Evolutionary conservation across 1,284 basidiomycete genomes (phyloP), one percentile per base, ranked within the genome.

Genomic region (Puccinia coronata): DNA sequence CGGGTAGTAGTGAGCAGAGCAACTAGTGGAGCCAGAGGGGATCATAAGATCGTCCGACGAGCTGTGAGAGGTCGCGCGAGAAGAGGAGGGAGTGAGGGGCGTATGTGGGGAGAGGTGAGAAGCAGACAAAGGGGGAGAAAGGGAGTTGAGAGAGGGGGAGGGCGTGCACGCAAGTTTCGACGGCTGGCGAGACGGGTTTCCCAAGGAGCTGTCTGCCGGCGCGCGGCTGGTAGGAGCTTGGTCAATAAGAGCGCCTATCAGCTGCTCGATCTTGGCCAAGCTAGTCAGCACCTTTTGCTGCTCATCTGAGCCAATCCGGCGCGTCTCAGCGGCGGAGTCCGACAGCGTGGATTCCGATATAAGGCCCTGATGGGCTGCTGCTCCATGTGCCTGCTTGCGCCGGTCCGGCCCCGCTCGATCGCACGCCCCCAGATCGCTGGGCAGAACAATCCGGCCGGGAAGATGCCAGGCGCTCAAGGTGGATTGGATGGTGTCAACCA

Each of bases 211-310:
- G 23, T 67, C n/a, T 18, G 39, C 23, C 9, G 39, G 12, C 39
- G n/a, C 6, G 4, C 36, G 39, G 41, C 23, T n/a, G n/a, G n/a
- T n/a, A 4, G 41, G 41, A 14, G 39, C 39, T 43, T 67, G 63
- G 8, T 67, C 39, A 28, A 41, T 43, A 25, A 67, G 63, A 67
- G 11, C 12, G 23, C 39, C 63, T 41, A 67, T 67, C 41, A 67
- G 41, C 41, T 67, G n/a, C 36, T 67, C 63, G 41, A 67, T 67
- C n/a, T 67, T 43, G 34, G 34, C 63, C 63, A 67, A 43, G 41
- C 63, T 67, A 36, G 23, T 67, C 63, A 67, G 28, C 16, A 67
- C 63, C 20, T 25, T 67, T 23, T 43, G 39, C 6, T 47, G 63
- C 12, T 67, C 41, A 47, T 36, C 36, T 25, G 63, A 47, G 63